These are phyloP conservation scores for Entelexis paramagnoliae DNA, from an alignment of 1,139 yeast species.

Conservation along the genomic window DNA sequence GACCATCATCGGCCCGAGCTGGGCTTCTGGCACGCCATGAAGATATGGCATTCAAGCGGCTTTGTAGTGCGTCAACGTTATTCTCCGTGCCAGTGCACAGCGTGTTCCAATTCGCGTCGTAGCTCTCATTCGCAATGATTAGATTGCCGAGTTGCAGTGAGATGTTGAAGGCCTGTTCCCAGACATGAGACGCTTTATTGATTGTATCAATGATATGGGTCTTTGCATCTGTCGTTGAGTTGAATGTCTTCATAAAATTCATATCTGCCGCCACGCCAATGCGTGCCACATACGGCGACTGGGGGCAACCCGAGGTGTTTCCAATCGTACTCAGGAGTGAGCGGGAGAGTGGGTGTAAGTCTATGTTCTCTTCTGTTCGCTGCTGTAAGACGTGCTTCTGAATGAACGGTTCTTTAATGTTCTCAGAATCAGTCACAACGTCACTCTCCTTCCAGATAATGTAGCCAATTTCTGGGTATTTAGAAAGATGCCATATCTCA, in stretches of 20 bases:
- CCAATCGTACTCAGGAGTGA: not conserved
- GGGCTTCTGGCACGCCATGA: constrained; percentile 30
- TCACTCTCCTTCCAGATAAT: not conserved
- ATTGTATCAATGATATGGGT: constrained; percentile 31
- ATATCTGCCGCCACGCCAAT: constrained; percentile 36
- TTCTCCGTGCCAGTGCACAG: constrained; percentile 3
- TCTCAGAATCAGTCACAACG: too few species aligned
- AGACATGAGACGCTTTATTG: constrained; percentile 33
- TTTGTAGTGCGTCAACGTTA: constrained; percentile 25
- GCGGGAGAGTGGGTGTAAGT: not conserved
- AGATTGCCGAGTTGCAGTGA: constrained; percentile 30
- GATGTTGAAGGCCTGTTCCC: constrained; percentile 33
- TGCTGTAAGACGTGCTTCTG: not conserved
- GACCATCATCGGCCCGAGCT: constrained; percentile 27
- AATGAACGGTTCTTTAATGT: not conserved
- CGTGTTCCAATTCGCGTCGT: constrained; percentile 11
- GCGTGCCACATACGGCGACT: constrained; percentile 28
- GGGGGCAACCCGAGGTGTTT: not conserved
- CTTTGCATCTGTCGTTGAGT: constrained; percentile 28
- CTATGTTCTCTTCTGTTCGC: not conserved
- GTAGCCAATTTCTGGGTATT: not conserved
- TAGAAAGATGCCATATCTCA: not conserved
- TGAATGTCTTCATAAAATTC: constrained; percentile 30
- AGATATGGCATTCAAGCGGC: constrained; percentile 30
- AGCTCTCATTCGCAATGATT: constrained; percentile 25